Evolutionary conservation across 2,329 filamentous ascomycete genomes (phyloP).

Genomic region (Fusarium sp.): DNA sequence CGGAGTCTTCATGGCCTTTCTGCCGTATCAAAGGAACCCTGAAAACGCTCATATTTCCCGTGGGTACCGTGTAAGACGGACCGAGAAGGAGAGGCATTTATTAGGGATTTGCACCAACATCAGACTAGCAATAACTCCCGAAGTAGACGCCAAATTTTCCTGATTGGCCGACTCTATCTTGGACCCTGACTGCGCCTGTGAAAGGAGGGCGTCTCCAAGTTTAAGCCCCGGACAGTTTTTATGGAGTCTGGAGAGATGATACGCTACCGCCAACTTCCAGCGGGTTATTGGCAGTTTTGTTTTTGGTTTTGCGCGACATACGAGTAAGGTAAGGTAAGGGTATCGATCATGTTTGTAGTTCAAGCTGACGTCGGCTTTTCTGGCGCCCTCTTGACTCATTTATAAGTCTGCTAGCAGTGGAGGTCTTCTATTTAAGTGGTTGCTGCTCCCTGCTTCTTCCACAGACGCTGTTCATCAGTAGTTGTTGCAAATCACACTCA

Average conservation of each 20-base stretch:
- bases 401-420: not conserved
- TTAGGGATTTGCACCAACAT: slow-evolving; percentile 14
- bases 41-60: slow-evolving; percentile 10
- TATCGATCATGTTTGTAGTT: slow-evolving; percentile 17
- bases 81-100: slow-evolving; percentile 37
- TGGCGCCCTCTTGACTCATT: slow-evolving; percentile 21
- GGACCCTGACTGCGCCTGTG: slow-evolving; percentile 18
- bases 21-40: not conserved
- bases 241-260: slow-evolving; percentile 28
- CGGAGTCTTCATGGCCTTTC: not conserved
- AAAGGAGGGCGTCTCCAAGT: slow-evolving; percentile 21
- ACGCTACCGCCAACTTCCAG: slow-evolving; percentile 26
- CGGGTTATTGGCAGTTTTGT: slow-evolving; percentile 9
- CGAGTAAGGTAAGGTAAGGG: slow-evolving; percentile 16
- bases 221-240: slow-evolving; percentile 28
- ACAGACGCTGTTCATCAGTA: not conserved
- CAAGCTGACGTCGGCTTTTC: slow-evolving; percentile 26
- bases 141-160: slow-evolving; percentile 43
- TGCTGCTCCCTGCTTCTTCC: not conserved
- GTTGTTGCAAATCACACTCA: not conserved
- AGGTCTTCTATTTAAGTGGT: slow-evolving; percentile 1
- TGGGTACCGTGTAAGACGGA: slow-evolving; percentile 30
- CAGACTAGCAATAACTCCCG: slow-evolving; percentile 36
- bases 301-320: slow-evolving; percentile 27
- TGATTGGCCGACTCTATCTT: slow-evolving; percentile 32